A percentile compares a stretch with the other conserved stretches of the same genome.
These are phyloP conservation scores for Pyrus pyrifolia DNA, from an alignment of 306 rosid species.

Conservation along the genomic window DNA sequence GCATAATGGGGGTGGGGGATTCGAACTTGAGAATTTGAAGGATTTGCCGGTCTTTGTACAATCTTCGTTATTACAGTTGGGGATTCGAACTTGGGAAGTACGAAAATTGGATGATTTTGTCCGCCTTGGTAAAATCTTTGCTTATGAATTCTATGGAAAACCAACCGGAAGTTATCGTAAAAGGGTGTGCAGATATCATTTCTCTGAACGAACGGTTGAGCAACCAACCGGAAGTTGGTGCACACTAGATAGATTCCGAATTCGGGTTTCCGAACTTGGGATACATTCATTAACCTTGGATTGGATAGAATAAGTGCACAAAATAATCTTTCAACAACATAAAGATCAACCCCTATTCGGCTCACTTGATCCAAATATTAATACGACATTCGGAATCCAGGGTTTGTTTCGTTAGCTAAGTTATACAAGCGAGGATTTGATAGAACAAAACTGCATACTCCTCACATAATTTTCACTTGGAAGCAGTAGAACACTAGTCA, in stretches of 20 bases:
- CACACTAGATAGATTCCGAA: neutral
- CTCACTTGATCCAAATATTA: no score
- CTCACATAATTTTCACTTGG: neutral
- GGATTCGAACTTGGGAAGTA: neutral
- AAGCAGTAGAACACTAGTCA: neutral
- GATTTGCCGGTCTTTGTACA: no score
- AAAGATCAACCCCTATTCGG: no score
- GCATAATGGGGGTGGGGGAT: no score
- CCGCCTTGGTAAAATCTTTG: neutral
- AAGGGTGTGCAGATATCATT: neutral
- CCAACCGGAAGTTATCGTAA: no score
- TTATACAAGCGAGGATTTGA: conserved; percentile 7
- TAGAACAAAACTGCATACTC: neutral
- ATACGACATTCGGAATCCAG: neutral
- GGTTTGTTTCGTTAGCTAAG: neutral
- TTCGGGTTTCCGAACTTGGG: neutral
- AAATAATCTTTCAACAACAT: neutral
- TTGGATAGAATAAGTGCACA: neutral
- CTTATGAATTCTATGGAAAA: neutral
- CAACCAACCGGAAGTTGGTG: neutral
- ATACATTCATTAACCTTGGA: neutral
- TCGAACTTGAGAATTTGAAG: no score
- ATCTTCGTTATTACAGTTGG: no score
- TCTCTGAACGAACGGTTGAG: neutral
- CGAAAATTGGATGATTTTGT: neutral